phyloP scores from a whole-genome alignment of 1,139 yeast genomes.

The Sugiyamaella paludigena region DNA sequence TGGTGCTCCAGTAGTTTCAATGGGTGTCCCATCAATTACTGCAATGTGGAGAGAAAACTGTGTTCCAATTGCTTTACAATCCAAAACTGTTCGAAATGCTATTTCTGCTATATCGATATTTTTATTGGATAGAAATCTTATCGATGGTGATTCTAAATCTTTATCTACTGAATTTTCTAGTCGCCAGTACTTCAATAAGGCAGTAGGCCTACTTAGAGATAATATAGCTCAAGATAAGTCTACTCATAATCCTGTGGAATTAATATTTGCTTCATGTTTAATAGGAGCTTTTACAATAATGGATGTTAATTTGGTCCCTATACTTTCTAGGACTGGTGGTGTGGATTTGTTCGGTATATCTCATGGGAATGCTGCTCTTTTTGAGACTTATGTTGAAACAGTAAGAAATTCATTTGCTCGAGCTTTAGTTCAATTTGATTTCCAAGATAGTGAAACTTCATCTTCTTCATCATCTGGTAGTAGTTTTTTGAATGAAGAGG shows the following conservation, averaged over 20 bases:
- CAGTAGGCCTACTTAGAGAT: conserved; percentile 5
- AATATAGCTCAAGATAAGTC: conserved; percentile 8
- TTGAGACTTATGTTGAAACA: conserved; percentile 2
- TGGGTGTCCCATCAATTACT: conserved; percentile 9
- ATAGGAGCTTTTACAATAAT: conserved; percentile 6
- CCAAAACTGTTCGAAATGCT: conserved; percentile 10
- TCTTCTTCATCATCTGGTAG: background rate
- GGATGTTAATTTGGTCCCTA: conserved; percentile 9
- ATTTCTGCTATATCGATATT: conserved; percentile 10
- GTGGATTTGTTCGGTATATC: conserved; percentile 13
- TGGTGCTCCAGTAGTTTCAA: conserved; percentile 12
- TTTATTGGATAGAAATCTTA: background rate
- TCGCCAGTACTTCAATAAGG: conserved; percentile 7
- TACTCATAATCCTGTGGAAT: conserved; percentile 10
- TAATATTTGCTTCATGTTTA: conserved; percentile 12
- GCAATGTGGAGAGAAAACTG: conserved; percentile 7
- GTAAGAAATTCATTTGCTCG: conserved; percentile 1
- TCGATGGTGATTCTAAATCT: background rate
- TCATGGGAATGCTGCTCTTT: conserved; percentile 10
- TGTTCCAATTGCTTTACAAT: conserved; percentile 8
- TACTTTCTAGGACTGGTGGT: conserved; percentile 10
- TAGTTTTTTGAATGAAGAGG: background rate
- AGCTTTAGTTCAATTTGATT: conserved; percentile 2
- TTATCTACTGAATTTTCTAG: background rate
- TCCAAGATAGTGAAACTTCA: conserved; percentile 1